Evolutionary conservation across 495 filamentous ascomycete genomes (phyloP).

Genomic region (Monascus purpureus): DNA sequence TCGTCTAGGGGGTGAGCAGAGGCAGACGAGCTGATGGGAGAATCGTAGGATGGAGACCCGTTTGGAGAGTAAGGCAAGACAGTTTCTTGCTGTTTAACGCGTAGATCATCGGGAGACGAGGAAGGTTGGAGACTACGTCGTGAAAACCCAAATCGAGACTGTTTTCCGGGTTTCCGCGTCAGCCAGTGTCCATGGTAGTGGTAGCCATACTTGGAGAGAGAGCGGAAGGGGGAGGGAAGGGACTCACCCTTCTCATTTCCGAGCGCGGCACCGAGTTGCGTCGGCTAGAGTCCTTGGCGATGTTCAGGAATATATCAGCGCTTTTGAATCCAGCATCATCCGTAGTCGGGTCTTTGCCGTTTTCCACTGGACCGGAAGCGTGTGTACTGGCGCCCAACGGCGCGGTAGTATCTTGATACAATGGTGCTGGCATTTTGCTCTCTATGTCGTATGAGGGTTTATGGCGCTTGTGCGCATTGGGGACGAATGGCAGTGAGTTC

Average conservation of each 20-base stretch:
- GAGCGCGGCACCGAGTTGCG: conserved; percentile 31
- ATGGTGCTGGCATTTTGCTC: conserved; percentile 18
- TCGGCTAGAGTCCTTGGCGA: conserved; percentile 40
- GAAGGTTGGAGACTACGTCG: conserved; percentile 25
- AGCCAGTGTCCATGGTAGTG: no score
- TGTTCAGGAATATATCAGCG: conserved; percentile 52
- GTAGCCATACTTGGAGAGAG: no score
- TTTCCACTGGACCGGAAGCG: conserved; percentile 12
- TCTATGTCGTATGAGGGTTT: conserved; percentile 14
- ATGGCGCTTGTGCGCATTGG: conserved; percentile 9
- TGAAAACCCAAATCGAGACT: conserved; percentile 32
- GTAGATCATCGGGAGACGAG: conserved; percentile 27
- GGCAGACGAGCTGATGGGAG: conserved; percentile 24
- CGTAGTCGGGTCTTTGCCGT: conserved; percentile 9
- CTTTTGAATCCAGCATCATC: conserved; percentile 24
- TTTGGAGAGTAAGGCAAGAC: conserved; percentile 27
- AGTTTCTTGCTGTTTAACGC: conserved; percentile 27
- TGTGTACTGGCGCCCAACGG: no score
- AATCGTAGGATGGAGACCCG: conserved; percentile 22
- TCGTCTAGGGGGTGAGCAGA: conserved; percentile 41
- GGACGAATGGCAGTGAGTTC: conserved; percentile 7
- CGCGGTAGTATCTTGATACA: no score
- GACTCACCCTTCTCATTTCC: conserved; percentile 37
- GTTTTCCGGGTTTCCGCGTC: no score
- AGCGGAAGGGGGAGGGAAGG: conserved; percentile 1